Evolutionary conservation across 345 rosid genomes (phyloP).

Genomic region (Populus euphratica): DNA sequence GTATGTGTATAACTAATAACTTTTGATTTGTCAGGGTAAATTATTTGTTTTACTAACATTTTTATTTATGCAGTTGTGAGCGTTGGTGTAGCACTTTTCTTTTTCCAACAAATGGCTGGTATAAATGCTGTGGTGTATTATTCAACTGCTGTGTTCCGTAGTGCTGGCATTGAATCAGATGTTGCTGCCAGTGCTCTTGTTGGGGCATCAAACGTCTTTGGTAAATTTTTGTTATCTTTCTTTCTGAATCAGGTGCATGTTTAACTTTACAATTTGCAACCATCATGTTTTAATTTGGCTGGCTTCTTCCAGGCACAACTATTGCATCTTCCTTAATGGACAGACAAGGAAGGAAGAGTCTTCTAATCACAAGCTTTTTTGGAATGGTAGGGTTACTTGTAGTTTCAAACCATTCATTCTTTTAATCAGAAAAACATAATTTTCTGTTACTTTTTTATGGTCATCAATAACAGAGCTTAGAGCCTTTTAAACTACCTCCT

Average conservation of each 20-base stretch:
- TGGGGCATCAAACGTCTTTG: constrained; percentile 95
- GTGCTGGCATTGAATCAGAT: constrained; percentile 87
- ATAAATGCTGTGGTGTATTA: constrained; percentile 98
- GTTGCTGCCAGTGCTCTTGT: constrained; percentile 99
- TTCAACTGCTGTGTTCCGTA: constrained; percentile 93
- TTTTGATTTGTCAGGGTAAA: not conserved
- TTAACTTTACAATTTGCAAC: not conserved
- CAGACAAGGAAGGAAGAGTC: constrained; percentile 93
- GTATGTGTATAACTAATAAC: constrained; percentile 1
- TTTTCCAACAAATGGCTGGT: constrained; percentile 97
- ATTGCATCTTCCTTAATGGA: constrained; percentile 98
- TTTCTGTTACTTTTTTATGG: not conserved
- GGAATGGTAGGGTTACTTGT: constrained; percentile 54
- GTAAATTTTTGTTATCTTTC: constrained; percentile 29
- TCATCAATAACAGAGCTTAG: not conserved
- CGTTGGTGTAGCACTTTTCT: constrained; percentile 95
- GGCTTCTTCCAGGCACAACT: constrained; percentile 68
- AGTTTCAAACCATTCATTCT: not conserved
- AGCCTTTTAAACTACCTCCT: not conserved
- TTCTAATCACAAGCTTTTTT: constrained; percentile 74
- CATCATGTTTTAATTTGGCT: not conserved
- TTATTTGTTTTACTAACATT: not conserved
- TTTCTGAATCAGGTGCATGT: not conserved
- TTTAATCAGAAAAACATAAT: not conserved
- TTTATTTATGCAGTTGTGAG: constrained; percentile 70